Base-by-base conservation (phyloP, 768 basidiomycete genomes). In the Agaricus blazei region DNA sequence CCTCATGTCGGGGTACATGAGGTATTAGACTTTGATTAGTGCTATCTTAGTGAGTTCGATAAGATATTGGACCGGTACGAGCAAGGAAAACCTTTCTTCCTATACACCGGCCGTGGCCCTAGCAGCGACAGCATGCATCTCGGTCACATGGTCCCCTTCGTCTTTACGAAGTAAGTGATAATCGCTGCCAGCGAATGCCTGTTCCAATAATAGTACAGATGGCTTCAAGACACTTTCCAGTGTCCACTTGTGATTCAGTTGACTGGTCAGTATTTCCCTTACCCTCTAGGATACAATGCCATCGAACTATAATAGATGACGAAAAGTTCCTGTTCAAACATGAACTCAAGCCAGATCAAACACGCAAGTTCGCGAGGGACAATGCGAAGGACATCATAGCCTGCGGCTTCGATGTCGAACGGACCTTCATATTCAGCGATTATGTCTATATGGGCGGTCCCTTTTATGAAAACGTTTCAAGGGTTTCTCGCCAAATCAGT, bases 321-420 rank as follows among this genome's bases (percentile, higher is more conserved):
- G 97, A 99, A 68, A 99, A 99, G 69, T 99, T 98, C 76, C 71
- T 99, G 46, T 97, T 99, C 81, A 96, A 98, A 70, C 90, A 93
- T 53, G 89, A 90, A 60, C 82, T 97, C 57, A 95, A 92, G 68
- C 79, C 90, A 36, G 92, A 98, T 60, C 87, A 98, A 67, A 89
- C 90, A 23, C 83, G 84, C 65, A 74, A 75, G 24, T 98, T 94
- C 67, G 82, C 92, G 7, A 80, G 81, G 54, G 81, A 83, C 65
- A 99, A 98, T 65, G 88, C 94, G n/a, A 83, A 81, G 61, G 96
- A 98, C 68, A 96, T 98, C 65, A 98, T 99, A 62, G 93, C 97
- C 1, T 90, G 95, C 58, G 97, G 97, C 1, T 93, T 98, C 72
- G 80, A 95, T 57, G 76, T 83, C 24, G 82, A 93, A 55, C 91